Conservation (phyloP, 1,284 basidiomycete species). For the Ceraceosorus guamensis region DNA sequence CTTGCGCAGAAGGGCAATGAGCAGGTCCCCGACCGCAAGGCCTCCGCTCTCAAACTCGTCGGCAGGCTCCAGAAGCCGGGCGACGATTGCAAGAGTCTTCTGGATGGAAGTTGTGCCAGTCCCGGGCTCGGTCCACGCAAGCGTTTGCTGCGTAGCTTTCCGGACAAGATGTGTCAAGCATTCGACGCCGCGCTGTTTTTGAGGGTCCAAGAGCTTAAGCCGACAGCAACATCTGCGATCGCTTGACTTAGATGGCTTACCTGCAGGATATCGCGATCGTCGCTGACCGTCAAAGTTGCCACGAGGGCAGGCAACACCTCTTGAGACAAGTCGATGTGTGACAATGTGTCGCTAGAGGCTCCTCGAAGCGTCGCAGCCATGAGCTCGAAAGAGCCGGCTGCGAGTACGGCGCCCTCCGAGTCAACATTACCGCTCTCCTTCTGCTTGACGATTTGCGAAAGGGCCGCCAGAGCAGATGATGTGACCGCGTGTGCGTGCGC, state of each 20-base stretch:
- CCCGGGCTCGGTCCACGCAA: not conserved
- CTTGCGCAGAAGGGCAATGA: conserved; percentile 79
- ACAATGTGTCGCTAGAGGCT: conserved; percentile 65
- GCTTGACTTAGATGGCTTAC: not conserved
- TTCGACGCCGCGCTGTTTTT: conserved; percentile 66
- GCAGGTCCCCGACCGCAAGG: conserved; percentile 82
- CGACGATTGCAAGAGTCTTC: conserved; percentile 33
- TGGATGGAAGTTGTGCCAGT: conserved; percentile 14
- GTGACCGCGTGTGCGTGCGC: conserved; percentile 21
- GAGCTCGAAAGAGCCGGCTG: conserved; percentile 59
- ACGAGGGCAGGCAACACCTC: conserved; percentile 21
- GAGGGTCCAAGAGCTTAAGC: no score
- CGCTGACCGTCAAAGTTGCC: conserved; percentile 16
- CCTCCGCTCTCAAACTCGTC: conserved; percentile 60
- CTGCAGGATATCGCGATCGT: conserved; percentile 27
- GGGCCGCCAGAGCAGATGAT: no score
- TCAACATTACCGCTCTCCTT: no score
- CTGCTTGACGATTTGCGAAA: no score
- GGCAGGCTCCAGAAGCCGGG: conserved; percentile 26
- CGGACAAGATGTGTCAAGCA: conserved; percentile 76
- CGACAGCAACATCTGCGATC: not conserved
- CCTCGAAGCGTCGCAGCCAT: conserved; percentile 61
- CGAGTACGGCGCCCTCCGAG: not conserved
- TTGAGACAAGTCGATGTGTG: conserved; percentile 57
- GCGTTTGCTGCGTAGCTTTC: conserved; percentile 74